Base-by-base conservation (phyloP, 2,329 filamentous ascomycete genomes). In the Aplosporella prunicola region DNA sequence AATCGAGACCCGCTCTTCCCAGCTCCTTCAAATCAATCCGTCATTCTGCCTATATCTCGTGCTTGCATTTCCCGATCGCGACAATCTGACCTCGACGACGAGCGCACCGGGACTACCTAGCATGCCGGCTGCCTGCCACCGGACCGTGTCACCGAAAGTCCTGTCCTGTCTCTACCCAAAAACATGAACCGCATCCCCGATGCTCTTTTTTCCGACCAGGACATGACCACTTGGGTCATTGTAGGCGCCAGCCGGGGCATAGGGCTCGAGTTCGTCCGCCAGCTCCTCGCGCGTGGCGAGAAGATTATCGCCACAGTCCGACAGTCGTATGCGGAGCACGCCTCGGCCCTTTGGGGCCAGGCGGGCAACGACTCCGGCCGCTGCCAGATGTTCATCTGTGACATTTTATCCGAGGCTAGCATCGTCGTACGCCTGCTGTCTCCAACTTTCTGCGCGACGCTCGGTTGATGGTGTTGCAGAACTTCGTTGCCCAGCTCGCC, bases 281-380 rank as follows among this genome's bases (percentile, higher is more conserved):
- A 73, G 47, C 52, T 71, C 18, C 51, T 73, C 10, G 50, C 51
- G 8, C 58, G 56, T 31, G 66, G 65, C 22, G 60, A 71, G 42
- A 59, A 61, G 33, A 68, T 73, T 47, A 64, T 71, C 40, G 70
- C 68, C 11, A 71, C 69, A 5, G 67, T 70, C 11, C 61, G 70
- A 23, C 62, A 66, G 43, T 49, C 57, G 17, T 56, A 51, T 43
- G 60, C 60, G 14, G 46, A 49, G 16, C 57, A 62, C 52, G 60
- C 60, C 27, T 60, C 58, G 23, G 55, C 46, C 11, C 49, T 64
- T 42, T 65, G 62, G 62, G 44, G 56, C 46, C 45, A 64, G 49
- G 49, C 63, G 45, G 53, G 65, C 39, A 52, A 53, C 30, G 62
- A 57, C 49, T 68, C 56, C 61, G 66, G 64, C 39, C 57, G 51